These are phyloP conservation scores for Mortierella sp. DNA, from an alignment of 371 early-diverging fungal genomes.

Conservation along the genomic window DNA sequence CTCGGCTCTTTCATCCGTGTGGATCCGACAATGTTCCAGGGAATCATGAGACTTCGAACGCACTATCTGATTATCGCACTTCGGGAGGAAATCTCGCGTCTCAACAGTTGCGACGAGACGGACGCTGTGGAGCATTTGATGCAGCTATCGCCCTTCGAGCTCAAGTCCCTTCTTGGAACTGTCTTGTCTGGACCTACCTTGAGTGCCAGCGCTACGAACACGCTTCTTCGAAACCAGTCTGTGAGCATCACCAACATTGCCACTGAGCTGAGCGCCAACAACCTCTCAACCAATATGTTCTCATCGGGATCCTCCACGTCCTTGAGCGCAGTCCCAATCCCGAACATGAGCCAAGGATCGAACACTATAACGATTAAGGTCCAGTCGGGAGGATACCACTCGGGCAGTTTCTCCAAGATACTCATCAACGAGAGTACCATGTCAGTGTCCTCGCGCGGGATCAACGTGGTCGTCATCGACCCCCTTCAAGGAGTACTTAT, in stretches of 20 bases:
- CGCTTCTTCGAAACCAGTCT: slow-evolving; percentile 61
- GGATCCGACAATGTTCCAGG: slow-evolving; percentile 79
- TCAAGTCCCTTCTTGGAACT: slow-evolving; percentile 79
- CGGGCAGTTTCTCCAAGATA: slow-evolving; percentile 80
- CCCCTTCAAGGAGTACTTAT: slow-evolving; percentile 72
- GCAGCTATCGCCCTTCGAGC: slow-evolving; percentile 84
- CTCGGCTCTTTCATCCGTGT: slow-evolving; percentile 81
- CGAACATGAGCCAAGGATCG: slow-evolving; percentile 29
- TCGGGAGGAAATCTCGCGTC: slow-evolving; percentile 84
- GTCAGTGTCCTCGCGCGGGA: slow-evolving; percentile 75
- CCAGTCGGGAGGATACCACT: slow-evolving; percentile 80
- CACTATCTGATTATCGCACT: slow-evolving; percentile 87
- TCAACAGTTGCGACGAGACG: slow-evolving; percentile 78
- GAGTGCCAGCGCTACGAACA: slow-evolving; percentile 57
- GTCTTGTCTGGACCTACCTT: slow-evolving; percentile 77
- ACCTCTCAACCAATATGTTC: slow-evolving; percentile 18
- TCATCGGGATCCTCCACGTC: slow-evolving; percentile 27
- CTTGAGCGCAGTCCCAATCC: slow-evolving; percentile 27
- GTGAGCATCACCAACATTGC: slow-evolving; percentile 5
- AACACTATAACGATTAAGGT: slow-evolving; percentile 57
- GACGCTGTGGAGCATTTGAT: slow-evolving; percentile 85
- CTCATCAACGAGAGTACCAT: slow-evolving; percentile 71
- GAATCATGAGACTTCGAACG: slow-evolving; percentile 84
- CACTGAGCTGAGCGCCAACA: slow-evolving; percentile 23
- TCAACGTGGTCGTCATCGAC: slow-evolving; percentile 81